Base-by-base conservation (phyloP, 2,329 filamentous ascomycete species). In the Alternaria triticimaculans region DNA sequence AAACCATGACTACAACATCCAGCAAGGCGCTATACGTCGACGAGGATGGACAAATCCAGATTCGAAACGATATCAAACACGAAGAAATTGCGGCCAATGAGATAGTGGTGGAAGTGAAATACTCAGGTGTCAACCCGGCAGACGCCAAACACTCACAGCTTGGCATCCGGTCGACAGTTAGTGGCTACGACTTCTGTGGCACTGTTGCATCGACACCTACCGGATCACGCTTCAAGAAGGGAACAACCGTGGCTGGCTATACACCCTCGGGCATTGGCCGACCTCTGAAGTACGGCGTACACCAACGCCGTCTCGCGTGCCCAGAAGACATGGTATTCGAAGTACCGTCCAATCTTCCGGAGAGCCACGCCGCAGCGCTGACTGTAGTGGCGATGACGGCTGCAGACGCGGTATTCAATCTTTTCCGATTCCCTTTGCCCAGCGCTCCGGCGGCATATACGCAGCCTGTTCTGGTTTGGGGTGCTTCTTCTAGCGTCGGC, bases 331-430 rank as follows among this genome's bases (percentile, higher is more conserved):
- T 85, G 9, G 79, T 37, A 41, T 45, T 56, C 60, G 51, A 76
- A 70, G 66, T 85, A 30, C 82, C 83, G 2, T 45, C 64, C 7
- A 76, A 73, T 30, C 58, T 83, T 14, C 76, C 76, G 2, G 72
- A 81, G 58, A 71, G 82, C 58, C 80, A 82, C 58, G 85, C 84
- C 3, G 83, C 81, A 12, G 85, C 85, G 0, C 70, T 88, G 5
- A 82, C 85, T 0, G 83, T 84, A 44, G 88, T 87, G 41, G 55
- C 62, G 11, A 82, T 88, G 37, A 88, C 86, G 1, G 85, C 84
- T n/a, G 85, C 87, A 69, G 85, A 89, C 68, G 81, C 84, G 11
- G 73, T 85, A 6, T 79, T 78, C 4, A 73, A 72, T 1, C 84
- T 88, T 56, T 78, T 89, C 20, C 79, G 74, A 0, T 72, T 89